A percentile compares a stretch with the other conserved stretches of the same genome.
Conservation (phyloP, 495 filamentous ascomycete genomes). For the Glutinoglossum americanum region DNA sequence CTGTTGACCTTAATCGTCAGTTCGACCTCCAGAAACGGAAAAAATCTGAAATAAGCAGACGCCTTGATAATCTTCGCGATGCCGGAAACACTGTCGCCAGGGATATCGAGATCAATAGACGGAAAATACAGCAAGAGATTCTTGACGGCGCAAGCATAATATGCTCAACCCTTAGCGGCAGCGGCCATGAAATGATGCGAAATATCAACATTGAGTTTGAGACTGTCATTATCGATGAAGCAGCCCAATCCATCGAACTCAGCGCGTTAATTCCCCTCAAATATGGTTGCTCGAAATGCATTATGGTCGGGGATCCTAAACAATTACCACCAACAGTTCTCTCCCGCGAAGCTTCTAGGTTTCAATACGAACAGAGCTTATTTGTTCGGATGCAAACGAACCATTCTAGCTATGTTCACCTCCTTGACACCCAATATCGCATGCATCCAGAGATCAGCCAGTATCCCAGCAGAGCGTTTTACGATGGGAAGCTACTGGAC, state of each 20-base stretch:
- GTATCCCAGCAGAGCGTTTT: conserved; percentile 82
- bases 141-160: conserved; percentile 78
- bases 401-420: conserved; percentile 69
- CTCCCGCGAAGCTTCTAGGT: conserved; percentile 75
- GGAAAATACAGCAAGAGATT: conserved; percentile 72
- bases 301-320: conserved; percentile 93
- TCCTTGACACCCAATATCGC: conserved; percentile 90
- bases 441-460: conserved; percentile 92
- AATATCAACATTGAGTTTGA: conserved; percentile 89
- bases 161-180: conserved; percentile 85
- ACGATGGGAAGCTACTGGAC: conserved; percentile 68
- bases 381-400: conserved; percentile 97
- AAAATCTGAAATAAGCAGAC: conserved; percentile 48
- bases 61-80: conserved; percentile 71
- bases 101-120: conserved; percentile 66
- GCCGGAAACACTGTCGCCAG: conserved; percentile 53
- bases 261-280: conserved; percentile 93
- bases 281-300: conserved; percentile 91
- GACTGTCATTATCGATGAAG: conserved; percentile 95
- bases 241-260: conserved; percentile 91
- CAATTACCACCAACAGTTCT: conserved; percentile 91
- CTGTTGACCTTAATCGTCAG: conserved; percentile 47
- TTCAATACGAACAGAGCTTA: conserved; percentile 91
- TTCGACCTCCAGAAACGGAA: conserved; percentile 56
- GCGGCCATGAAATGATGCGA: conserved; percentile 95